Conservation (phyloP, 805 yeast genomes). For the Wickerhamomyces pijperi region DNA sequence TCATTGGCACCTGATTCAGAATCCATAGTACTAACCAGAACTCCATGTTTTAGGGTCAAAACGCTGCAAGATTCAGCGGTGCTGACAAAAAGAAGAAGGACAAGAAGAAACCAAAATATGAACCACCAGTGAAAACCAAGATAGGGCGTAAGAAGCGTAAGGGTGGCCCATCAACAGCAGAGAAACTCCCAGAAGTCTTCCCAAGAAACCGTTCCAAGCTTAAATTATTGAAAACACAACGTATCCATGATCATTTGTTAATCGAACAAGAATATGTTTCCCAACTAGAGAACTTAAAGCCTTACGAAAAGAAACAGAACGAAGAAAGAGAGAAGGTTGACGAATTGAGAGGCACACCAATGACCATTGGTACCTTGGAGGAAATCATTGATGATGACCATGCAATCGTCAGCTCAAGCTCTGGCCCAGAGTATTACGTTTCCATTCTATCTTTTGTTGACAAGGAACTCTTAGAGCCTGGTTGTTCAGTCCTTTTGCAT, state of each 20-base stretch:
- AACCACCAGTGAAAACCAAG: conserved; percentile 94
- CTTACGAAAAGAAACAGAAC: conserved; percentile 91
- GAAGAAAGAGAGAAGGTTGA: conserved; percentile 94
- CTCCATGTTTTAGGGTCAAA: conserved; percentile 33
- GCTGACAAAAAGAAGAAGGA: conserved; percentile 47
- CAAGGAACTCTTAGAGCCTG: conserved; percentile 91
- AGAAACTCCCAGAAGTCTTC: conserved; percentile 74
- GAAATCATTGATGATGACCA: conserved; percentile 98
- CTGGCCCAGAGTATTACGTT: conserved; percentile 96
- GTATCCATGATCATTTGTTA: conserved; percentile 91
- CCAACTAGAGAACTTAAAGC: conserved; percentile 88
- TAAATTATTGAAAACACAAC: conserved; percentile 82
- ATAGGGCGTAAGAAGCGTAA: conserved; percentile 89
- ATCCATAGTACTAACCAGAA: background rate
- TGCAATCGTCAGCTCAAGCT: conserved; percentile 91
- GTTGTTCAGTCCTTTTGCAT: conserved; percentile 89
- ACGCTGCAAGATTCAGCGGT: conserved; percentile 39
- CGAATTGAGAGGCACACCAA: conserved; percentile 91
- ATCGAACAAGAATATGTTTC: conserved; percentile 94
- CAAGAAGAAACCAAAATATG: conserved; percentile 90
- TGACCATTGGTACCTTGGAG: conserved; percentile 92
- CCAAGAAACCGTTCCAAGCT: conserved; percentile 93
- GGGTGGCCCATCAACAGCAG: conserved; percentile 78
- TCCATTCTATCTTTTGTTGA: conserved; percentile 94
- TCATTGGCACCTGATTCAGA: too few relatives aligned